Evolutionary conservation across 2,329 filamentous ascomycete genomes (phyloP).

Genomic region (Exophiala phaeomuriformis): DNA sequence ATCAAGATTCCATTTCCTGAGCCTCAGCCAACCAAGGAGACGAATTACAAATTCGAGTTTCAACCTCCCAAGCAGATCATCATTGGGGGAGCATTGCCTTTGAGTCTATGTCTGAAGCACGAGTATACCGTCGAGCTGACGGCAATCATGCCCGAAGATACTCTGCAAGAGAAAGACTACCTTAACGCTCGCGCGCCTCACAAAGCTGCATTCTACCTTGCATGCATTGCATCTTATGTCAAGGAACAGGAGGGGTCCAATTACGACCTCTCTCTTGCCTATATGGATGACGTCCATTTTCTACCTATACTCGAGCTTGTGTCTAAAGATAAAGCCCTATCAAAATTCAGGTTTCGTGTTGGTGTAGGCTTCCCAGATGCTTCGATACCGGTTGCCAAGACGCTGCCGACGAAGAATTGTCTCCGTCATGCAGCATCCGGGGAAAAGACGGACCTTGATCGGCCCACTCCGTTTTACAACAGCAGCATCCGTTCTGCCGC

Average conservation of each 20-base stretch:
- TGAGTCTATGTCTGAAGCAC: slow-evolving; percentile 63
- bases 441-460: slow-evolving; percentile 1
- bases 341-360: slow-evolving; percentile 49
- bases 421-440: slow-evolving; percentile 46
- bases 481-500: slow-evolving; percentile 72
- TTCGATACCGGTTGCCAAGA: slow-evolving; percentile 64
- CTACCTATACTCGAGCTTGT: slow-evolving; percentile 58
- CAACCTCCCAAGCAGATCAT: slow-evolving; percentile 70
- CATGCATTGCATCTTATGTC: slow-evolving; percentile 67
- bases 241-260: slow-evolving; percentile 49
- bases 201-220: slow-evolving; percentile 85
- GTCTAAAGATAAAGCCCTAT: slow-evolving; percentile 26
- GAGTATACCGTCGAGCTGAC: slow-evolving; percentile 66
- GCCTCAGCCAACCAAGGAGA: slow-evolving; percentile 67
- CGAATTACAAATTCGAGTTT: slow-evolving; percentile 75
- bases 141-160: slow-evolving; percentile 67
- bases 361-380: slow-evolving; percentile 64
- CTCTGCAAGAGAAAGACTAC: slow-evolving; percentile 94
- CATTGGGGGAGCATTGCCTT: slow-evolving; percentile 78
- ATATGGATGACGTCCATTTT: slow-evolving; percentile 65
- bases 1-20: slow-evolving; percentile 76
- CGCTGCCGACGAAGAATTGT: slow-evolving; percentile 62
- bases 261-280: slow-evolving; percentile 56
- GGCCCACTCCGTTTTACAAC: slow-evolving; percentile 79
- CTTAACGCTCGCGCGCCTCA: slow-evolving; percentile 90